A percentile compares a stretch with the other conserved stretches of the same genome.
phyloP scores from a whole-genome alignment of 2,329 filamentous ascomycete species.

The Acephala macrosclerotiorum region DNA sequence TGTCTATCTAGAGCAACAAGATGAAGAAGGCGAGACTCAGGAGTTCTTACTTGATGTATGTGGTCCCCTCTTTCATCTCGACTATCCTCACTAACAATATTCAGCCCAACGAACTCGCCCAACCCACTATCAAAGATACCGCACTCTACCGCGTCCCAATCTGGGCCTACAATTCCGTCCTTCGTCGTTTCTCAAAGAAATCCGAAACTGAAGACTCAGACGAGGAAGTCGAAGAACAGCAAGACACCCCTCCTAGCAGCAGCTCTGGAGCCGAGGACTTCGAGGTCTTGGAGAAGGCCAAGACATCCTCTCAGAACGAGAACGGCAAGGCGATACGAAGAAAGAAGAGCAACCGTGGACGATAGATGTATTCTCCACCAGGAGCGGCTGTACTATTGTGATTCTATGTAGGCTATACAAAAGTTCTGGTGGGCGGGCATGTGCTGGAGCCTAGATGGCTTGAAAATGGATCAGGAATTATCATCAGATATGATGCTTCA shows the following conservation, averaged over 20 bases:
- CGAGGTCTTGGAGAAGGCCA: conserved; percentile 65
- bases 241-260: conserved; percentile 58
- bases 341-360: conserved; percentile 39
- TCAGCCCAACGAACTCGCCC: conserved; percentile 79
- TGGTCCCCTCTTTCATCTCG: conserved; percentile 37
- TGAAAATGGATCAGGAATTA: no score
- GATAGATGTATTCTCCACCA: conserved; percentile 11
- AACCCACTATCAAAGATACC: conserved; percentile 82
- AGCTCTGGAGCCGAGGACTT: conserved; percentile 68
- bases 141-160: conserved; percentile 80
- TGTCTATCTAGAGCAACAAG: conserved; percentile 92
- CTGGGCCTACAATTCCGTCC: conserved; percentile 69
- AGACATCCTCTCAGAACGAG: conserved; percentile 41
- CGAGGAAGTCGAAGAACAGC: conserved; percentile 47
- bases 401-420: not conserved
- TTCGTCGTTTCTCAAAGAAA: conserved; percentile 57
- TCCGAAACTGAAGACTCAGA: conserved; percentile 46
- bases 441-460: no score
- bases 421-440: not conserved
- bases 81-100: conserved; percentile 36
- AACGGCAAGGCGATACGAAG: conserved; percentile 37
- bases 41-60: conserved; percentile 90
- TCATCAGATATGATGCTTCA: no score
- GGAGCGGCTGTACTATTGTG: not conserved
- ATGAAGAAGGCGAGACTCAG: conserved; percentile 82